Conservation (phyloP, 139 green algal species). For the Tetradesmus obliquus region DNA sequence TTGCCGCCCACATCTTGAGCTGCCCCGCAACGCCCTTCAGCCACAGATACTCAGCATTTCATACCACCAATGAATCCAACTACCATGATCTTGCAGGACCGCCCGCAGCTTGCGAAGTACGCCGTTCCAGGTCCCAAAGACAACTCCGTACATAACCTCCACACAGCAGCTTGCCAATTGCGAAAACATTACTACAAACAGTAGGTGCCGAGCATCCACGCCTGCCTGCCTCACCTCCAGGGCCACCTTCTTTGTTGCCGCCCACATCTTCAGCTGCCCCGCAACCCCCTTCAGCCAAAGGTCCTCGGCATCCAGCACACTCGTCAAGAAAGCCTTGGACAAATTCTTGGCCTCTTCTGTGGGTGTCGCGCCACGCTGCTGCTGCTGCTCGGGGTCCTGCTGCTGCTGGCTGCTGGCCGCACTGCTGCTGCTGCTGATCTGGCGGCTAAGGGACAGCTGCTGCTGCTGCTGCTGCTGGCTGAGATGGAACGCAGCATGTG, state of each 20-base stretch:
- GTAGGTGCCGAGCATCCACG: neutral
- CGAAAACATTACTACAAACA: no score
- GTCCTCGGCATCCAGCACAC: slow-evolving; percentile 34
- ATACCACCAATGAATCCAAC: no score
- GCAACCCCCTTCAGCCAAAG: slow-evolving; percentile 39
- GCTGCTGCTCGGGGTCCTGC: neutral
- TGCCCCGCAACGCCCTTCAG: slow-evolving; percentile 27
- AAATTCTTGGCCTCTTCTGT: neutral
- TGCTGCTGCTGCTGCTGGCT: neutral
- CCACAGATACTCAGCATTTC: slow-evolving; percentile 36
- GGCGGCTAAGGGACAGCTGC: neutral
- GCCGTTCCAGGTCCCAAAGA: no score
- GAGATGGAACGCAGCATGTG: no score
- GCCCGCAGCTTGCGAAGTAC: no score
- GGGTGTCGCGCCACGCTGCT: neutral
- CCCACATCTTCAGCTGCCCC: slow-evolving; percentile 44
- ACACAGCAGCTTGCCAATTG: no score
- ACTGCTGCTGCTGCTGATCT: neutral
- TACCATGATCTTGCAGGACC: no score
- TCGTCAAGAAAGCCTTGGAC: slow-evolving; percentile 32
- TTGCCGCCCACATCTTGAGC: slow-evolving; percentile 39
- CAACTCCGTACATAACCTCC: no score
- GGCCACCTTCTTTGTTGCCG: neutral
- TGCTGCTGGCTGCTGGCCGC: slow-evolving; percentile 7
- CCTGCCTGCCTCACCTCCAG: slow-evolving; percentile 21